These are phyloP conservation scores for Trapa incisa DNA, from an alignment of 345 rosid species.

Conservation along the genomic window DNA sequence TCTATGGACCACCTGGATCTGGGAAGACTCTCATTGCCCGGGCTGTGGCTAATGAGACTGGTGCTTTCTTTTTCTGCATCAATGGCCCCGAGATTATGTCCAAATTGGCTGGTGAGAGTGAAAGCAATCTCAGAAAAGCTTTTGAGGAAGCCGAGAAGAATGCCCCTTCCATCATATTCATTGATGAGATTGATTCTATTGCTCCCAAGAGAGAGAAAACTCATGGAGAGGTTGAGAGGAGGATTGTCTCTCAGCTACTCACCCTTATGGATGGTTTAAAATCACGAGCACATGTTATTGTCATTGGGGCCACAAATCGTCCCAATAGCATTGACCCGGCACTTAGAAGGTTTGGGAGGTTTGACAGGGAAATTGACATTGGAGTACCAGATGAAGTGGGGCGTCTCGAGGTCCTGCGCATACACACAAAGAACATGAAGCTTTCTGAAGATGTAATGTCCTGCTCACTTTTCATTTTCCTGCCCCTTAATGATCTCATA, in stretches of 20 bases:
- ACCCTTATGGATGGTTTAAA: constrained; percentile 95
- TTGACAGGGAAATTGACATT: constrained; percentile 86
- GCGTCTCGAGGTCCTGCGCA: constrained; percentile 94
- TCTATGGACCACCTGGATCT: constrained; percentile 78
- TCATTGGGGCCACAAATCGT: constrained; percentile 96
- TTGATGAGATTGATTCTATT: constrained; percentile 89
- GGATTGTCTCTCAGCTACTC: constrained; percentile 88
- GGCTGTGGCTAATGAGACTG: constrained; percentile 93
- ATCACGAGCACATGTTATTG: constrained; percentile 85
- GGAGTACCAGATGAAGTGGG: constrained; percentile 98
- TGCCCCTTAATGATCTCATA: not conserved
- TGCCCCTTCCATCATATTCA: constrained; percentile 92
- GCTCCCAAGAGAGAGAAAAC: constrained; percentile 97
- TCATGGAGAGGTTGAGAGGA: constrained; percentile 91
- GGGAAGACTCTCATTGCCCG: constrained; percentile 92
- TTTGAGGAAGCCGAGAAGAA: constrained; percentile 96
- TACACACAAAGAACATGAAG: constrained; percentile 97
- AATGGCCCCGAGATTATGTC: constrained; percentile 98
- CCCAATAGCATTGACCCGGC: constrained; percentile 96
- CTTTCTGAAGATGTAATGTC: constrained; percentile 72
- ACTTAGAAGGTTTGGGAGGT: constrained; percentile 86
- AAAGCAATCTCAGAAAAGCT: constrained; percentile 95
- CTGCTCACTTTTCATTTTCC: not conserved
- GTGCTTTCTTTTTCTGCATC: constrained; percentile 92
- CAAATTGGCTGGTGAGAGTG: constrained; percentile 95